Base-by-base conservation (phyloP, 2,329 filamentous ascomycete genomes). In the Shiraia sp. region DNA sequence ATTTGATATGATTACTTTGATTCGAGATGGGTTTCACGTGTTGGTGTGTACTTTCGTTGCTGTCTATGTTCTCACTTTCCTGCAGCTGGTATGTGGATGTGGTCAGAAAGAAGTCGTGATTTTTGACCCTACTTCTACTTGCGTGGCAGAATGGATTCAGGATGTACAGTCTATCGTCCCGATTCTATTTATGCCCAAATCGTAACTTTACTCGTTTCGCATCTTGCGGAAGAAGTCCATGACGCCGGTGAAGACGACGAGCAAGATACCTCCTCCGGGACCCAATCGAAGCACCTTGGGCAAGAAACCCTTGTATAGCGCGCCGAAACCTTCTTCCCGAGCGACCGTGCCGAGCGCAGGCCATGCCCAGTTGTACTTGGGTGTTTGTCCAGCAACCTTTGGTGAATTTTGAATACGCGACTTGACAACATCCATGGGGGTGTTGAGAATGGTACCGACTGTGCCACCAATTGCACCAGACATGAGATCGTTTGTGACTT, bases 331-430 rank as follows among this genome's bases (percentile, higher is more conserved):
- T 73, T 99, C 93, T 75, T 99, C 93, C 74, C 83, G 89, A 73
- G 90, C 85, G 47, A 99, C 89, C 6, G 88, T 93, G 42, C 81
- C 85, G 36, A 96, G 78, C 15, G 90, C 85, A 32, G 90, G 88
- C 82, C 86, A 96, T 23, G 93, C 93, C 93, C 93, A 99, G 81
- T 97, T 96, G 78, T 99, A 99, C 80, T 99, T 99, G 66, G 88
- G 88, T 15, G 83, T 74, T 39, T 81, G 78, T 4, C 93, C 93
- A n/a, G 87, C 70, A 27, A 95, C 76, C 78, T 88, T 92, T 55
- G 88, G 79, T 41, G 83, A 90, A 75, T 99, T 99, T 74, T 99
- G 93, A 57, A 99, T 99, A 51, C 93, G 86, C 55, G 88, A 95
- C 82, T 99, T 99, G 75, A 97, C 91, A 14, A 97, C 92, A 65